Evolutionary conservation across 306 rosid genomes (phyloP), one percentile per base, ranked within the genome.

Genomic region (Quercus ilex): DNA sequence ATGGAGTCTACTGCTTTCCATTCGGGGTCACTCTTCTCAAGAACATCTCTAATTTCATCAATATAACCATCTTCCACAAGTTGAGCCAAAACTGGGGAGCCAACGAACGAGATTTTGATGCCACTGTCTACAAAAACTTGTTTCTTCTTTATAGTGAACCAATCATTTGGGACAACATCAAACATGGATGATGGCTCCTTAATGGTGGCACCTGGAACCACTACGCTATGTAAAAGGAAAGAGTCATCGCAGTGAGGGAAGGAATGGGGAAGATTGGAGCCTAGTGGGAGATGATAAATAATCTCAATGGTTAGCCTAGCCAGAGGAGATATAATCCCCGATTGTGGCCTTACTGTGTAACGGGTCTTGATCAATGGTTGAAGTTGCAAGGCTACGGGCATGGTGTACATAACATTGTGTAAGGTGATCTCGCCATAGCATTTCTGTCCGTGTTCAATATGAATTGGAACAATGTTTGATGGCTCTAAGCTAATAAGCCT

Each of bases 311-410:
- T 82, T 3, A 91, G 26, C 58, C 92, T 82, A 26, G 92, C 89
- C 9, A 94, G 87, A 4, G 98, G 98, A 5, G 98, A 86, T 57
- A 94, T 94, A 62, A 94, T 87, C 25, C 96, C 97, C 0, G 93
- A 81, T 3, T 90, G 92, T 0, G 98, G 98, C 65, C 79, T 88
- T 15, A 92, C 84, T 0, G 89, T 75, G 81, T 89, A 94, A n/a
- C 94, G 92, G 3, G 86, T 78, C 65, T 88, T 92, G 74, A 89
- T 78, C 10, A 87, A 60, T 0, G 97, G 90, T 35, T 92, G 94
- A 20, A 94, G 90, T 51, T 91, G 78, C 60, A 92, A 94, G 64
- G 98, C 98, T 43, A 94, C 96, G 0, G 98, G 97, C 98, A 94
- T 92, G 15, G 98, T 94, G 85, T 92, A 86, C 98, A 94, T 94